Evolutionary conservation across 768 basidiomycete genomes (phyloP).

Genomic region (Suillus ampliporus): DNA sequence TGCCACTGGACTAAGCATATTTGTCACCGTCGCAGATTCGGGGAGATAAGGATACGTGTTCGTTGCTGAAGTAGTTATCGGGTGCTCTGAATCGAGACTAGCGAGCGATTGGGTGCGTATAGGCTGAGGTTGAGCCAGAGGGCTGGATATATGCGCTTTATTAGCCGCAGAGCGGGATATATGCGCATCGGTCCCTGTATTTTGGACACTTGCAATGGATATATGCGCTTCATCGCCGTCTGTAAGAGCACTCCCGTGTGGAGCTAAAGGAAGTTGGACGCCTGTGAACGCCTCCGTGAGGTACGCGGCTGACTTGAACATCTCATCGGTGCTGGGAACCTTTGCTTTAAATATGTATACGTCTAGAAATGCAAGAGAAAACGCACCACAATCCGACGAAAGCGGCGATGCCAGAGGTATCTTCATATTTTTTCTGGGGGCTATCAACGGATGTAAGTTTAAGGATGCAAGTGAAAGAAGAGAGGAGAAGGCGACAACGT

Average conservation of each 20-base stretch:
- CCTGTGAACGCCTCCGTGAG: conserved; percentile 68
- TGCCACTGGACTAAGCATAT: background rate
- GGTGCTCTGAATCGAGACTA: background rate
- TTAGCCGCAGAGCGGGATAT: background rate
- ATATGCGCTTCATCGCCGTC: background rate
- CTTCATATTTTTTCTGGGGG: conserved; percentile 57
- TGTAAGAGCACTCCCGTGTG: background rate
- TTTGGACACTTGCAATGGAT: background rate
- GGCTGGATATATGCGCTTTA: background rate
- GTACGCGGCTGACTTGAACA: conserved; percentile 77
- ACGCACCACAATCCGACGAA: conserved; percentile 73
- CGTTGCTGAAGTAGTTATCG: background rate
- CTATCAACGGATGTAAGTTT: background rate
- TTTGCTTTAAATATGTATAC: background rate
- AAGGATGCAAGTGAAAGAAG: background rate
- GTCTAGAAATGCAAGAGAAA: background rate
- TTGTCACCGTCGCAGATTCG: background rate
- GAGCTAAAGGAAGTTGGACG: conserved; percentile 23
- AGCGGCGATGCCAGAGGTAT: conserved; percentile 40
- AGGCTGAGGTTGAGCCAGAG: background rate
- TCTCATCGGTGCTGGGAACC: conserved; percentile 66
- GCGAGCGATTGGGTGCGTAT: background rate
- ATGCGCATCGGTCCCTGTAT: background rate
- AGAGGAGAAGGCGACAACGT: conserved; percentile 14
- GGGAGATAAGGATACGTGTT: background rate